phyloP scores from a whole-genome alignment of 1,284 basidiomycete genomes.

The Malassezia nana region DNA sequence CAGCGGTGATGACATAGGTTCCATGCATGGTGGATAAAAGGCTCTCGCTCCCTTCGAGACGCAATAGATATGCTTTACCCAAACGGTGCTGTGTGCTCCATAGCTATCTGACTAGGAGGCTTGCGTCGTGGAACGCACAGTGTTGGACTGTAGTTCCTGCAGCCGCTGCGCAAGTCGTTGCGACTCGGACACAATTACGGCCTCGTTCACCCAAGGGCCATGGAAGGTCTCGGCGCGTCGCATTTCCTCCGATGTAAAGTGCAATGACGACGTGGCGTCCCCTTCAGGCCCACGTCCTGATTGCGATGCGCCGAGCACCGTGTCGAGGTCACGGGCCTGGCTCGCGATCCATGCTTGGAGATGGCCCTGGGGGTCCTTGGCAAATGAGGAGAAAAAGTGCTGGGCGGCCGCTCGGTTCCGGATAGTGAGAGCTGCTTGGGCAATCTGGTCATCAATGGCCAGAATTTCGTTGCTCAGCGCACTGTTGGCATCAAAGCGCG shows the following conservation, averaged over 20 bases:
- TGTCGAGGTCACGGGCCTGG: conserved; percentile 80
- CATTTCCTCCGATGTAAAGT: conserved; percentile 72
- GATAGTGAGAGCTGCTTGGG: conserved; percentile 53
- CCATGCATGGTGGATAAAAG: conserved; percentile 11
- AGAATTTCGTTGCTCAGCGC: conserved; percentile 56
- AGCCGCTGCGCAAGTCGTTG: conserved; percentile 38
- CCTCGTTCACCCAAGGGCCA: conserved; percentile 63
- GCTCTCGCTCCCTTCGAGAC: conserved; percentile 5
- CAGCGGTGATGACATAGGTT: conserved; percentile 3
- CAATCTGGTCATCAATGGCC: conserved; percentile 63
- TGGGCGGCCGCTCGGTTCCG: conserved; percentile 75
- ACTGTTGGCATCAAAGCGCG: conserved; percentile 61
- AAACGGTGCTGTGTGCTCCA: background rate
- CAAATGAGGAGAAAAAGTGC: conserved; percentile 74
- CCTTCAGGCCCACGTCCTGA: conserved; percentile 10
- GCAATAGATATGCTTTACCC: conserved; percentile 21
- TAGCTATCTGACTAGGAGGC: background rate
- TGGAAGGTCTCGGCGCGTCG: conserved; percentile 78
- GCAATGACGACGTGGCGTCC: conserved; percentile 9
- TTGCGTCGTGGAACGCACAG: background rate
- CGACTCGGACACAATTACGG: conserved; percentile 41
- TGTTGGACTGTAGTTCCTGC: conserved; percentile 16
- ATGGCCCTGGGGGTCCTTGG: conserved; percentile 67
- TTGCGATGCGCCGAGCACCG: conserved; percentile 54
- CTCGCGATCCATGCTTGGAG: conserved; percentile 81